A percentile compares a stretch with the other conserved stretches of the same genome.
These are phyloP conservation scores for Pythium utonaiense DNA, from an alignment of 352 stramenopile genomes.

Conservation along the genomic window DNA sequence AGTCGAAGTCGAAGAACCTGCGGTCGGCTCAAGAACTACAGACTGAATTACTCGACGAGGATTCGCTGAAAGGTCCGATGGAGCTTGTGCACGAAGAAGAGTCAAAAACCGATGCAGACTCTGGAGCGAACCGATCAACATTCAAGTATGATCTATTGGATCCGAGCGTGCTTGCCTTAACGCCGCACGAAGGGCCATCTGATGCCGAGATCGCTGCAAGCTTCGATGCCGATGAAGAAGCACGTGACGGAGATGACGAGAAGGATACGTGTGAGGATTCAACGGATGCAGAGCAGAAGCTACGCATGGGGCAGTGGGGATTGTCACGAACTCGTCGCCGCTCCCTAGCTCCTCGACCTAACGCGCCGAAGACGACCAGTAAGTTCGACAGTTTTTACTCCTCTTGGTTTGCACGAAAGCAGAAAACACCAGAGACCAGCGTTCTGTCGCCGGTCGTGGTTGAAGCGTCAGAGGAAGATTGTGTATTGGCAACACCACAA, in stretches of 20 bases:
- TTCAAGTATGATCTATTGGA: conserved; percentile 10
- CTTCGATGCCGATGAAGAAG: conserved; percentile 29
- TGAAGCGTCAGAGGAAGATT: conserved; percentile 3
- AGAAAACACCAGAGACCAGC: conserved; percentile 3
- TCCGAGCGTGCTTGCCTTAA: conserved; percentile 13
- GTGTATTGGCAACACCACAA: conserved; percentile 10
- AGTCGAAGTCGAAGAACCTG: conserved; percentile 1
- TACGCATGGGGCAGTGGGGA: conserved; percentile 73
- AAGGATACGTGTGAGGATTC: conserved; percentile 17
- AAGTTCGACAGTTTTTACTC: conserved; percentile 76
- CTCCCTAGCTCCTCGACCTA: conserved; percentile 39
- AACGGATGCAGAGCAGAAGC: conserved; percentile 38
- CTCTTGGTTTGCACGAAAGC: conserved; percentile 68
- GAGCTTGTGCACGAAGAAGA: conserved; percentile 35
- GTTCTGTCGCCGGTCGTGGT: neutral
- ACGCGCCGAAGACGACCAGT: conserved; percentile 34
- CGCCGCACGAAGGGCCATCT: conserved; percentile 1
- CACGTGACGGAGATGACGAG: conserved; percentile 20
- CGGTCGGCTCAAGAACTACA: neutral
- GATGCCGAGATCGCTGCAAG: neutral
- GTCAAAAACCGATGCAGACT: conserved; percentile 6
- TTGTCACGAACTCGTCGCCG: conserved; percentile 41
- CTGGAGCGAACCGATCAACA: neutral
- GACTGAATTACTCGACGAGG: conserved; percentile 1
- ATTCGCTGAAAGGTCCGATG: neutral